Conservation (phyloP, 2,329 filamentous ascomycete genomes). For the Hymenoscyphus occultus region DNA sequence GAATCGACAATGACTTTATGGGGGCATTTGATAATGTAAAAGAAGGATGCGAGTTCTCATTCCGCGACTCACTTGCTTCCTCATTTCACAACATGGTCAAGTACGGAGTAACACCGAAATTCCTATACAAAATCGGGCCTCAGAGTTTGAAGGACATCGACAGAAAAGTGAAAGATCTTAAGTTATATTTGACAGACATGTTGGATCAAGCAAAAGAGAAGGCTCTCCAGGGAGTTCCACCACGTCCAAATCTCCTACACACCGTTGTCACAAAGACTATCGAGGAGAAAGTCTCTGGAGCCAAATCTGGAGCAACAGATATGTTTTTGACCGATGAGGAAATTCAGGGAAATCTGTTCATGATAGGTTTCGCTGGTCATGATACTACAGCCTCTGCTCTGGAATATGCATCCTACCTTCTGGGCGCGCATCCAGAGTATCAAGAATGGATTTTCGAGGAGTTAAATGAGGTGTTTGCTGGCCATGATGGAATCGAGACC, state of each 20-base stretch:
- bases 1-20: conserved; percentile 14
- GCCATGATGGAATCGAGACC: background rate
- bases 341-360: conserved; percentile 65
- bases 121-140: background rate
- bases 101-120: background rate
- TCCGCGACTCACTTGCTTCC: background rate
- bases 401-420: conserved; percentile 63
- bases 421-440: conserved; percentile 61
- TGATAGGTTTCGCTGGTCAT: conserved; percentile 67
- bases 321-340: conserved; percentile 4
- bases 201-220: background rate
- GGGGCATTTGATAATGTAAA: background rate
- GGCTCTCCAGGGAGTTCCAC: background rate
- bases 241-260: background rate
- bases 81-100: background rate
- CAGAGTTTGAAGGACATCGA: background rate
- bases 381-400: conserved; percentile 73
- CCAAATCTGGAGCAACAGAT: background rate
- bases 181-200: background rate
- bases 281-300: background rate
- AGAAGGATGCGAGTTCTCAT: conserved; percentile 1
- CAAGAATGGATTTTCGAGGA: conserved; percentile 66
- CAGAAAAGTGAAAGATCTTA: background rate
- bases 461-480: conserved; percentile 37
- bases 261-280: background rate